Conservation (phyloP, 805 yeast species). For the Yamadazyma takamatsuzukensis region DNA sequence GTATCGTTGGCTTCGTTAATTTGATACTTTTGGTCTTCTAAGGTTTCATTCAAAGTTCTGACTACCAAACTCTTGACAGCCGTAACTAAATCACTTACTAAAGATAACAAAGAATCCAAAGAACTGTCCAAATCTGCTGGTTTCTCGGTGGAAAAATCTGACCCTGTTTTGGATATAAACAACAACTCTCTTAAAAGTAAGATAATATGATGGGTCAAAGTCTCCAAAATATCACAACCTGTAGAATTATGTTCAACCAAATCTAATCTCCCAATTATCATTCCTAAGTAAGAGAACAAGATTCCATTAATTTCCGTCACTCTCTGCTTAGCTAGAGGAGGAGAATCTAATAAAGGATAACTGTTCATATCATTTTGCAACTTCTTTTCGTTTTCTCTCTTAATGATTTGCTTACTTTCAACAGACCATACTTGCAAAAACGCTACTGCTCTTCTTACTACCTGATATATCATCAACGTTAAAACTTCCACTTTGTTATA, state of each 20-base stretch:
- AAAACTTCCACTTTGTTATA: constrained; percentile 57
- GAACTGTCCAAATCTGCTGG: constrained; percentile 44
- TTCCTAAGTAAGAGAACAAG: constrained; percentile 56
- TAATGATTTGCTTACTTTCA: constrained; percentile 50
- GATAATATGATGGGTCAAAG: constrained; percentile 65
- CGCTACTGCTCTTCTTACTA: constrained; percentile 57
- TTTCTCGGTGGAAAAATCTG: constrained; percentile 34
- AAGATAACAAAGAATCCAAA: constrained; percentile 54
- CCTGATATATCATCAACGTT: constrained; percentile 63
- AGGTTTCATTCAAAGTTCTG: constrained; percentile 44
- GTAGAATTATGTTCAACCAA: constrained; percentile 68
- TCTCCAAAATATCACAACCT: constrained; percentile 67
- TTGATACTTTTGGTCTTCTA: constrained; percentile 26
- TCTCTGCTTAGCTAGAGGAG: constrained; percentile 64
- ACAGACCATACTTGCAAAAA: constrained; percentile 72
- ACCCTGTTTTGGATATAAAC: constrained; percentile 52
- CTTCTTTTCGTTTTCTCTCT: constrained; percentile 30
- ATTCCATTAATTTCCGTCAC: constrained; percentile 61
- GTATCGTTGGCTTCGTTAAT: constrained; percentile 3
- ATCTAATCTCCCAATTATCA: constrained; percentile 74
- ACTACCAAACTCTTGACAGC: constrained; percentile 62
- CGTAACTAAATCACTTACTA: constrained; percentile 63
- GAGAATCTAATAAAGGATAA: constrained; percentile 43
- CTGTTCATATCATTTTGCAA: constrained; percentile 34
- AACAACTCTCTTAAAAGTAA: constrained; percentile 59